Base-by-base conservation (phyloP, 2,329 filamentous ascomycete genomes). In the Penicillium hesseltinei region DNA sequence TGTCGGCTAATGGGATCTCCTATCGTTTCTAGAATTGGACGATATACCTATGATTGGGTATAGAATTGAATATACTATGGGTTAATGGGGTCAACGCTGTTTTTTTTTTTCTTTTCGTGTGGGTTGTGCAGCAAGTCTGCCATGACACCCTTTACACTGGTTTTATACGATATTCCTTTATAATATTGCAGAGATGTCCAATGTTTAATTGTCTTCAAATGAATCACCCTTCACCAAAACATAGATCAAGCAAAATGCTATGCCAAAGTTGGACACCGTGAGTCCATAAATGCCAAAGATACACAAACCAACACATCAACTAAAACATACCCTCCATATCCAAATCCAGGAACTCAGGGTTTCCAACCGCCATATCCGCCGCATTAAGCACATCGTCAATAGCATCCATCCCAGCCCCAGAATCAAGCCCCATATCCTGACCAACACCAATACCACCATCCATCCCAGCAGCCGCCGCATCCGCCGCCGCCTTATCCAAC, bases 261-360 rank as follows among this genome's bases (percentile, higher is more conserved):
- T 31, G 36, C 48, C 13, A 40, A 31, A 9, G n/a, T 35, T 47
- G 15, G 36, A 31, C 35, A 19, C 4, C 6, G 17, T 31, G 1
- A 31, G n/a, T 42, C 19, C 36, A 29, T 25, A 46, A 6, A 21
- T 47, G 3, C 13, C 29, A 42, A 29, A 50, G 21, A 50, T 13
- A 21, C 10, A 23, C 3, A 29, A 29, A 29, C 29, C 29, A 31
- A 11, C 29, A 11, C 7, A 21, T 27, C 19, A 31, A 42, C 59
- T 68, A 75, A 54, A 77, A 77, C 73, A 77, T 76, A 9, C 73
- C 74, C 60, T 77, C 75, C 75, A 77, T 77, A 66, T 78, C 75
- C 58, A 78, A 61, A 69, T 77, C 75, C 35, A 78, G 58, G 64
- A 76, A 77, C 58, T 77, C 75, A 11, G 77, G 76, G 62, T 77